Evolutionary conservation across 1,139 yeast species (phyloP).

Genomic region (Candida sojae): DNA sequence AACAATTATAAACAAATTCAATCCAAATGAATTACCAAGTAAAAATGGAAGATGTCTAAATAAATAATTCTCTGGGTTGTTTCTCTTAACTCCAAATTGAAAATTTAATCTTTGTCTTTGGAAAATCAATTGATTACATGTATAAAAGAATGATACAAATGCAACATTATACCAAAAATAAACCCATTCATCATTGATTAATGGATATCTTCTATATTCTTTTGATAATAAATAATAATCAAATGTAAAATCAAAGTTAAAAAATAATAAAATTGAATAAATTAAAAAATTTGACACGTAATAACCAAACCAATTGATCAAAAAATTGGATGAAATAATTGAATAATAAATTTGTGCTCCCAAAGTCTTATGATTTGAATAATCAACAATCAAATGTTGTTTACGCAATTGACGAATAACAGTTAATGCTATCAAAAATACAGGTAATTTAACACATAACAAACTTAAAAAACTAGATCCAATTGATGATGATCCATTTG

Average conservation of each 20-base stretch:
- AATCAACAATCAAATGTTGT: conserved; percentile 52
- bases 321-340: conserved; percentile 41
- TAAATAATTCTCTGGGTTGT: conserved; percentile 42
- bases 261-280: conserved; percentile 27
- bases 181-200: conserved; percentile 63
- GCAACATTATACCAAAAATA: conserved; percentile 49
- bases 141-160: conserved; percentile 46
- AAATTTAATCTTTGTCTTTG: conserved; percentile 65
- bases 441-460: conserved; percentile 30
- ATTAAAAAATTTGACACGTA: conserved; percentile 35
- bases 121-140: conserved; percentile 53
- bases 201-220: conserved; percentile 54
- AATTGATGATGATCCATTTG: conserved; percentile 15
- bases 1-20: conserved; percentile 30
- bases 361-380: conserved; percentile 50
- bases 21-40: conserved; percentile 36
- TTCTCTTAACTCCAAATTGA: conserved; percentile 43
- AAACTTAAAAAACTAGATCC: conserved; percentile 33
- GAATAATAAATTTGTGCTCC: conserved; percentile 50
- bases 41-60: conserved; percentile 30
- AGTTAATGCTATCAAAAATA: conserved; percentile 28
- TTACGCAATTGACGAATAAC: conserved; percentile 52
- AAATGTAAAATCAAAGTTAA: conserved; percentile 27
- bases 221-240: conserved; percentile 42
- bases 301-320: conserved; percentile 38